Percentiles rank a stretch among this genome's conserved stretches.
These are phyloP conservation scores for Phytophthora ramorum DNA, from an alignment of 352 stramenopile genomes.

Conservation along the genomic window DNA sequence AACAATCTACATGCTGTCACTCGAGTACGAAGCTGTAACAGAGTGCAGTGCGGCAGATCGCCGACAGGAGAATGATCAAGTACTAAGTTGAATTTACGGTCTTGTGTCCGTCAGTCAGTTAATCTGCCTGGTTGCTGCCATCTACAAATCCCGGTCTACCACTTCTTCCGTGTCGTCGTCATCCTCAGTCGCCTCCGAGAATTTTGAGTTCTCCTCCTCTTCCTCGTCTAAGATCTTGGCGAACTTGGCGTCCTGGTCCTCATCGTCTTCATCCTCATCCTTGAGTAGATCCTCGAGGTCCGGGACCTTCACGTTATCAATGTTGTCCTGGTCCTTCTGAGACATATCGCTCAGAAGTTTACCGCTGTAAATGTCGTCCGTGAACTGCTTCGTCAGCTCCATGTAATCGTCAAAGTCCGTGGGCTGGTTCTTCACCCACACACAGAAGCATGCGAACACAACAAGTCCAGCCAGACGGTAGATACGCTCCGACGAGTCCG, in stretches of 20 bases:
- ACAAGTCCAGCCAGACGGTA: slow-evolving; percentile 95
- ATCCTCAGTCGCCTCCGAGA: slow-evolving; percentile 37
- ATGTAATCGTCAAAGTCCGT: slow-evolving; percentile 99
- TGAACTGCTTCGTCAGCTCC: slow-evolving; percentile 98
- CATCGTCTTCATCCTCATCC: slow-evolving; percentile 85
- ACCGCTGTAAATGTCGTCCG: slow-evolving; percentile 99
- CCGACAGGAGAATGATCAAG: slow-evolving; percentile 20
- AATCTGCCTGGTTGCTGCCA: slow-evolving; percentile 28
- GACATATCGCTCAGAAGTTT: slow-evolving; percentile 98
- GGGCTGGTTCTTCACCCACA: slow-evolving; percentile 98
- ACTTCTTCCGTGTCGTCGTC: slow-evolving; percentile 49
- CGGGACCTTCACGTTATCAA: slow-evolving; percentile 95
- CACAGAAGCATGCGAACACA: slow-evolving; percentile 95
- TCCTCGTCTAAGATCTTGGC: slow-evolving; percentile 84
- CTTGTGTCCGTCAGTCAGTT: slow-evolving; percentile 24
- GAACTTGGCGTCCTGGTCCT: slow-evolving; percentile 77
- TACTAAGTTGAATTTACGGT: slow-evolving; percentile 37
- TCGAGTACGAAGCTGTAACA: neutral
- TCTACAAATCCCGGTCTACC: slow-evolving; percentile 78
- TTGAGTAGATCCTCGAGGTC: slow-evolving; percentile 88
- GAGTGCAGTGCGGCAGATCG: neutral
- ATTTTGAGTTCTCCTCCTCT: slow-evolving; percentile 56
- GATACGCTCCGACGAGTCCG: slow-evolving; percentile 92
- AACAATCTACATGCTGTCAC: neutral
- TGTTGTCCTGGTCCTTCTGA: slow-evolving; percentile 98